Percentiles rank a stretch among this genome's conserved stretches.
These are phyloP conservation scores for Fusarium coffeatum DNA, from an alignment of 2,329 filamentous ascomycete genomes.

Conservation along the genomic window DNA sequence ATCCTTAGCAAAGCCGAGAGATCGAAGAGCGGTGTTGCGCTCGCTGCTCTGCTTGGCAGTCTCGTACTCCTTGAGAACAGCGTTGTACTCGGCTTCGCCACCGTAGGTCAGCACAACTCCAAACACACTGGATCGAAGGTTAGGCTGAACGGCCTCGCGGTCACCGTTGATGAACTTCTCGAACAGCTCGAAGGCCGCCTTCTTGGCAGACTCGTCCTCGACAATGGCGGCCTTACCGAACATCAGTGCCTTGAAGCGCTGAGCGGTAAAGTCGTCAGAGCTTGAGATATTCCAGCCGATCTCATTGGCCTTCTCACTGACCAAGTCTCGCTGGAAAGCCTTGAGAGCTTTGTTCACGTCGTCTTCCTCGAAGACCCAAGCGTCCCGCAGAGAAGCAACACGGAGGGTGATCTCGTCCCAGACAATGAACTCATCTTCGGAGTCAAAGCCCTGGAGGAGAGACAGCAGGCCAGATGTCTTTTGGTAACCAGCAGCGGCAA, in stretches of 20 bases:
- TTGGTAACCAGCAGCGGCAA: constrained; percentile 91
- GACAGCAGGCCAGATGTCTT: constrained; percentile 91
- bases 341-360: constrained; percentile 80
- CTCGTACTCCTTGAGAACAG: constrained; percentile 46
- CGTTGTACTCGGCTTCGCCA: constrained; percentile 66
- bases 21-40: constrained; percentile 89
- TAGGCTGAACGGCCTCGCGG: constrained; percentile 85
- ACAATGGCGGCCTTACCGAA: constrained; percentile 85
- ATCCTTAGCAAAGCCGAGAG: constrained; percentile 80
- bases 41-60: constrained; percentile 78
- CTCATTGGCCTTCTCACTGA: constrained; percentile 83
- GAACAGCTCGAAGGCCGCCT: constrained; percentile 91
- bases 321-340: constrained; percentile 82
- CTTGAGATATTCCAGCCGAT: constrained; percentile 90
- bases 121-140: constrained; percentile 88
- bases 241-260: constrained; percentile 93
- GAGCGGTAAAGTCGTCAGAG: constrained; percentile 86
- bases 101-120: constrained; percentile 86
- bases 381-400: constrained; percentile 79
- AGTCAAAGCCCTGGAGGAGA: constrained; percentile 84
- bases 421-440: constrained; percentile 89
- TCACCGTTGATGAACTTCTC: constrained; percentile 84
- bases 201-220: constrained; percentile 81
- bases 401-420: constrained; percentile 92
- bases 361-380: constrained; percentile 84